phyloP scores from a whole-genome alignment of 2,329 filamentous ascomycete species.

The Stemphylium lycopersici region DNA sequence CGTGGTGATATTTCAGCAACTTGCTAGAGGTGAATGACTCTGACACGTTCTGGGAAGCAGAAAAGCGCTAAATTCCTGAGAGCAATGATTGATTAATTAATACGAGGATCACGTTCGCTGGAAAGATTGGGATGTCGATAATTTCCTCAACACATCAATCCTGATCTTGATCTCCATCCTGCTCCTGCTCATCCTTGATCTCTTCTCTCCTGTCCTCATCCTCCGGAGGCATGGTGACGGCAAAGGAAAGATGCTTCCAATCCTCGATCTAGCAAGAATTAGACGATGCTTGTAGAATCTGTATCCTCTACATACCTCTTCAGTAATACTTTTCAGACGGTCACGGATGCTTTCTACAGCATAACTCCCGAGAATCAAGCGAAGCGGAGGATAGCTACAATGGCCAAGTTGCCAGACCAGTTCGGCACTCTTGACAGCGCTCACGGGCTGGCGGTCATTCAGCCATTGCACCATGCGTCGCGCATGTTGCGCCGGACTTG shows the following conservation, averaged over 20 bases:
- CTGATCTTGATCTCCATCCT: constrained; percentile 34
- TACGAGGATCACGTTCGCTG: background rate
- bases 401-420: constrained; percentile 92
- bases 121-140: background rate
- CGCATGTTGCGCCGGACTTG: constrained; percentile 85
- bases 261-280: constrained; percentile 30
- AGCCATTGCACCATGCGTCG: constrained; percentile 94
- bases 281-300: background rate
- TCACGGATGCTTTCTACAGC: constrained; percentile 96
- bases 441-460: constrained; percentile 88
- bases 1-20: too few relatives aligned
- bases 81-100: too few relatives aligned
- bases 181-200: constrained; percentile 27
- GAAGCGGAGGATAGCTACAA: constrained; percentile 88
- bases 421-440: constrained; percentile 90
- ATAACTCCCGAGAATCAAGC: constrained; percentile 88
- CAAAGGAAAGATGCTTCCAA: constrained; percentile 36
- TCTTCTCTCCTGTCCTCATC: constrained; percentile 25
- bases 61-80: background rate
- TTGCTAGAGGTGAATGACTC: too few relatives aligned
- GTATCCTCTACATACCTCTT: constrained; percentile 68
- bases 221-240: constrained; percentile 25
- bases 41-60: too few relatives aligned
- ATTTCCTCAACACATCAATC: constrained; percentile 17
- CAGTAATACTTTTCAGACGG: constrained; percentile 84